Evolutionary conservation across 192 early-diverging fungal species (phyloP), one percentile per base, ranked within the genome.

Genomic region (Mortierella claussenii): DNA sequence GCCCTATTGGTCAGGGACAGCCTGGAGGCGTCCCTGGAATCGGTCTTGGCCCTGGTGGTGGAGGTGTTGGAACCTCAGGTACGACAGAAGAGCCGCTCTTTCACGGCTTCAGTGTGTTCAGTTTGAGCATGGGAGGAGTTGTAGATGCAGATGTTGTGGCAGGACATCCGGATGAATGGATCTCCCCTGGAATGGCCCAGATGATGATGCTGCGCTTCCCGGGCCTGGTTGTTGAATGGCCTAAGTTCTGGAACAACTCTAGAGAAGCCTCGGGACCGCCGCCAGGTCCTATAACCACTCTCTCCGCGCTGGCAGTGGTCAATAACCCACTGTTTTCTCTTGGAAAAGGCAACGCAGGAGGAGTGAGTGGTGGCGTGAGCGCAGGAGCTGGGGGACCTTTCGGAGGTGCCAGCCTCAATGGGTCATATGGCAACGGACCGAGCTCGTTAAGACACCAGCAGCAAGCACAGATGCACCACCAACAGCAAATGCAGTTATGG

Each of bases 131-230:
- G 20, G 73, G 73, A 13, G 54, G 45, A 1, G 73, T 76, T 42
- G 59, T 76, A 34, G 58, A 76, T 11, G 64, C 65, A 18, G 56
- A 43, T 13, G 32, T 40, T 2, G 51, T 76, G 13, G 58, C 53
- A 23, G 58, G 59, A 6, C 73, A 76, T 24, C 63, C 61, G 3
- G 73, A 67, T 18, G 73, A 76, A 52, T 76, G 73, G 73, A 76
- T 76, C 58, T 61, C 58, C 2, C 58, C 64, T 0, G 73, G 73
- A 17, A 76, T 76, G 73, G 73, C 73, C 0, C 73, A 76, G 53
- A 76, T 76, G 73, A 76, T 76, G 73, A 76, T 76, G 59, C 63
- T 76, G 3, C 73, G 73, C 18, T 76, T 76, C 32, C 73, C 73
- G 11, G 73, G 73, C 21, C 20, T 76, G 15, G 64, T 67, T 2